Conservation (phyloP, 2,329 filamentous ascomycete genomes). For the Fusarium annulatum region DNA sequence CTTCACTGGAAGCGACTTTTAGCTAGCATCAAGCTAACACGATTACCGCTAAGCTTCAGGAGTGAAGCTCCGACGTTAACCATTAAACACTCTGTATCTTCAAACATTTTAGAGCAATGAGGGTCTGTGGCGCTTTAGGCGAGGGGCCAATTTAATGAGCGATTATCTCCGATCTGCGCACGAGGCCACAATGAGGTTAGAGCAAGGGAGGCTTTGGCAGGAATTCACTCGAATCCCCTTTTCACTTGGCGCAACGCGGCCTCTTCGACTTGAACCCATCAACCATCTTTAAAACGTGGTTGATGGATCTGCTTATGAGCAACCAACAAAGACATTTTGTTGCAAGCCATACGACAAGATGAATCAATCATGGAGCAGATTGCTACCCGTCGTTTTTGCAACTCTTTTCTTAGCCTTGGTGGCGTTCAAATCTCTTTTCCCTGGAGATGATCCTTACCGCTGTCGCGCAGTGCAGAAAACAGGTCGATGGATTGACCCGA, state of each 20-base stretch:
- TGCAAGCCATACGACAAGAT: background rate
- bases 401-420: background rate
- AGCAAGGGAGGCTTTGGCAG: background rate
- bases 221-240: background rate
- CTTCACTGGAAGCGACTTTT: background rate
- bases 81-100: background rate
- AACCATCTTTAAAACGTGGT: background rate
- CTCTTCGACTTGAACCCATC: background rate
- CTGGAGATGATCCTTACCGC: constrained; percentile 59
- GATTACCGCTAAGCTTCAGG: background rate
- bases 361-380: background rate
- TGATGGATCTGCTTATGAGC: background rate
- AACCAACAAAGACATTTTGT: background rate
- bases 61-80: background rate
- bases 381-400: background rate
- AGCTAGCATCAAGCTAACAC: background rate
- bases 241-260: background rate
- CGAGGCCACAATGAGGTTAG: background rate
- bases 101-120: background rate
- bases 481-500: constrained; percentile 60
- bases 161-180: background rate
- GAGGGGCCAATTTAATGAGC: background rate
- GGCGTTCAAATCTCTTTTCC: background rate
- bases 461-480: constrained; percentile 61
- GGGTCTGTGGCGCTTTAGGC: background rate